Percentiles rank a stretch among this genome's conserved stretches.
Conservation (phyloP, 805 yeast genomes). For the Wickerhamiella shivajii region DNA sequence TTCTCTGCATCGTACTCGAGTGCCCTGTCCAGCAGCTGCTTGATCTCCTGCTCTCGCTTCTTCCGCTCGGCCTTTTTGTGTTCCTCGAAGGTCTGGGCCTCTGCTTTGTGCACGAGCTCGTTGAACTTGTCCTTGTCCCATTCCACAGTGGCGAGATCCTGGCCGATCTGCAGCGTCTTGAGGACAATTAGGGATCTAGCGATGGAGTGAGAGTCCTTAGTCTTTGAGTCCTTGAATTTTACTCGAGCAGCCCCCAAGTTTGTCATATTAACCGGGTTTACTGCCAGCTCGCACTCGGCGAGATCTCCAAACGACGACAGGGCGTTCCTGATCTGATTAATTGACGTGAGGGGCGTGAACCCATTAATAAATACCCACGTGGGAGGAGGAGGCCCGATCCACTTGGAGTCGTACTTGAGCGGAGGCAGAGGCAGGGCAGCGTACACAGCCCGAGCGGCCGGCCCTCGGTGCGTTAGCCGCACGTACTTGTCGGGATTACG, state of each 20-base stretch:
- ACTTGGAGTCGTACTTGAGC: conserved; percentile 3
- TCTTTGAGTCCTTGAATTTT: neutral
- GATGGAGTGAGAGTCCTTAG: too few species aligned
- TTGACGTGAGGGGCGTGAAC: conserved; percentile 5
- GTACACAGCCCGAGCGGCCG: conserved; percentile 6
- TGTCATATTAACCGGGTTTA: conserved; percentile 5
- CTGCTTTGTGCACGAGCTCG: neutral
- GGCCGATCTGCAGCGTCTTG: neutral
- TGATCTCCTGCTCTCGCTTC: too few species aligned
- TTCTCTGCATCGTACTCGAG: too few species aligned
- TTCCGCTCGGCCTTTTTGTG: too few species aligned
- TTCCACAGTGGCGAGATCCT: neutral
- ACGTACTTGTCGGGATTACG: conserved; percentile 1
- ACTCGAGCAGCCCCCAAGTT: conserved; percentile 4
- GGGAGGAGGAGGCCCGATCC: conserved; percentile 6
- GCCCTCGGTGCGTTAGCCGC: neutral
- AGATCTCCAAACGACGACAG: conserved; percentile 4
- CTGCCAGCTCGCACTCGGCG: conserved; percentile 5
- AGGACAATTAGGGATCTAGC: neutral
- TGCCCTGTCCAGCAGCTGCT: too few species aligned
- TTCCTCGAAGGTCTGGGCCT: too few species aligned
- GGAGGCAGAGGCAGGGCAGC: conserved; percentile 7
- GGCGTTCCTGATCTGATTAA: conserved; percentile 2
- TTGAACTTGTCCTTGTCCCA: conserved; percentile 2
- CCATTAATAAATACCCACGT: conserved; percentile 3